These are phyloP conservation scores for Colletotrichum sidae DNA, from an alignment of 2,329 filamentous ascomycete genomes.

Conservation along the genomic window DNA sequence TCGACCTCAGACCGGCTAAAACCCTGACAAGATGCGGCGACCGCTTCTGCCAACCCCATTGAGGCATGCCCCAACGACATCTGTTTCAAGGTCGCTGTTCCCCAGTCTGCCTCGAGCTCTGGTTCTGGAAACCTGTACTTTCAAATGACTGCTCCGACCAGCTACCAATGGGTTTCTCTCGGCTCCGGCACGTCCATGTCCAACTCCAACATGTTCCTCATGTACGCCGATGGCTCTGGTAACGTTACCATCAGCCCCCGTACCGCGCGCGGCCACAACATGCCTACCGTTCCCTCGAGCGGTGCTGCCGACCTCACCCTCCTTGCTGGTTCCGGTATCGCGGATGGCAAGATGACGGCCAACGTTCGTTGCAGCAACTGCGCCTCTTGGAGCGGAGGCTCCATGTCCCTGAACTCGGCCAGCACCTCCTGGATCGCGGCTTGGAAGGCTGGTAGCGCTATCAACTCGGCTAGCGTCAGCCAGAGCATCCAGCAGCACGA, in stretches of 20 bases:
- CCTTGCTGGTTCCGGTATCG: constrained; percentile 69
- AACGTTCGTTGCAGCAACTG: constrained; percentile 69
- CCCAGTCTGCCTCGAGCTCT: constrained; percentile 58
- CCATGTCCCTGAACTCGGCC: constrained; percentile 55
- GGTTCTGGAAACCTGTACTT: constrained; percentile 69
- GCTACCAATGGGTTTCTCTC: constrained; percentile 67
- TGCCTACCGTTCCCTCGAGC: constrained; percentile 58
- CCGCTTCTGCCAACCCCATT: constrained; percentile 45
- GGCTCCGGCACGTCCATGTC: constrained; percentile 68
- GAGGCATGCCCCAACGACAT: constrained; percentile 57
- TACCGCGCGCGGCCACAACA: constrained; percentile 56
- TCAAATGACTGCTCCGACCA: constrained; percentile 66
- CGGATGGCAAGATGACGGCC: constrained; percentile 64
- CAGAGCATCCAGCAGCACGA: constrained; percentile 61
- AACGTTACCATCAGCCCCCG: constrained; percentile 74
- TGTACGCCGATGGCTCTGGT: constrained; percentile 68
- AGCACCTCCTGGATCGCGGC: constrained; percentile 64
- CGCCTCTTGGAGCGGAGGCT: constrained; percentile 56
- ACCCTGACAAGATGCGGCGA: constrained; percentile 39
- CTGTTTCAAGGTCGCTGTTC: constrained; percentile 69
- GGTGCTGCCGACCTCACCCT: constrained; percentile 59
- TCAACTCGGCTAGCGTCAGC: constrained; percentile 55
- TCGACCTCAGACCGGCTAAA: constrained; percentile 5
- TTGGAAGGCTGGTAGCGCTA: constrained; percentile 59
- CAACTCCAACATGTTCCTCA: constrained; percentile 70